A percentile compares a stretch with the other conserved stretches of the same genome.
Conservation (phyloP, 495 filamentous ascomycete genomes). For the Xylaria flabelliformis region DNA sequence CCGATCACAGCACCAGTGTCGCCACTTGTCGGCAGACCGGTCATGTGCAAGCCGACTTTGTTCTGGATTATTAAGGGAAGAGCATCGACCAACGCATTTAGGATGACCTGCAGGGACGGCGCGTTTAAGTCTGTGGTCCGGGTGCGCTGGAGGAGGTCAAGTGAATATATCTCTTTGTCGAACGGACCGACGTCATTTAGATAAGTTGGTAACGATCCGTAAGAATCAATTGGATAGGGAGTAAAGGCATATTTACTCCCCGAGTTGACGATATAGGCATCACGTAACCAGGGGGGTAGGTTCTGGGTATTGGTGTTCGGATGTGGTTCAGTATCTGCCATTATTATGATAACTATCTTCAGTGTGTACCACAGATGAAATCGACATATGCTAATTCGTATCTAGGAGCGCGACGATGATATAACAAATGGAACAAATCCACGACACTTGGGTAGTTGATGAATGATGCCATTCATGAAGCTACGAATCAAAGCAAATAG, state of each 20-base stretch:
- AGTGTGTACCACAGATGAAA: not conserved
- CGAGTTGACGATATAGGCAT: constrained; percentile 7
- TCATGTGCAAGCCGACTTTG: not conserved
- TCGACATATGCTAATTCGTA: not conserved
- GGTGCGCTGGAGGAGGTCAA: constrained; percentile 14
- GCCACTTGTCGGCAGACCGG: not conserved
- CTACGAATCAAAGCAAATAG: not conserved
- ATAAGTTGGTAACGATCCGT: not conserved
- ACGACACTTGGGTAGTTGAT: not conserved
- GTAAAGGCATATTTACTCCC: not conserved
- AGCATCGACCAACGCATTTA: not conserved
- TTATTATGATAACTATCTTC: not conserved
- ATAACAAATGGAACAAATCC: not conserved
- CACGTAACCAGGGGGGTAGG: not conserved
- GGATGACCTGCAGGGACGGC: not conserved
- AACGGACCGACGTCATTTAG: not conserved
- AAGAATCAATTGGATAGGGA: not conserved
- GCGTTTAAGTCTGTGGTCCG: not conserved
- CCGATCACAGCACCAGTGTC: not conserved
- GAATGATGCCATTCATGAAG: not conserved
- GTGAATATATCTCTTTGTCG: not conserved
- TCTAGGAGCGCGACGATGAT: too few species aligned
- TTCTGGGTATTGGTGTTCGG: not conserved
- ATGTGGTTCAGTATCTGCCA: not conserved
- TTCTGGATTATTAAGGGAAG: not conserved